Evolutionary conservation across 768 basidiomycete species (phyloP), one percentile per base, ranked within the genome.

Genomic region (Cubamyces sp.): DNA sequence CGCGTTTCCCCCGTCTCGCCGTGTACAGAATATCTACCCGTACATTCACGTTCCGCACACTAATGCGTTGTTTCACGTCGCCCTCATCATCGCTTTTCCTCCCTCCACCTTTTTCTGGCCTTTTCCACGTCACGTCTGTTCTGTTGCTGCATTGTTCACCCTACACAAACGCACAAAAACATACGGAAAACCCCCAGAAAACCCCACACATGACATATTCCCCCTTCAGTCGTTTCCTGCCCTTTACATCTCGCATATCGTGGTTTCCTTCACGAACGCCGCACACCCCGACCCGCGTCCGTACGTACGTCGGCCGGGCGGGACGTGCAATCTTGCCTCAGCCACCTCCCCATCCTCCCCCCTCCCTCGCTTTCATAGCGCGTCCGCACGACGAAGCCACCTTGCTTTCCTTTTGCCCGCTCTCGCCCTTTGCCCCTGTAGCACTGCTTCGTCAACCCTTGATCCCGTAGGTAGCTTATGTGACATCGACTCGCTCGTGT

Each of bases 121-220:
- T 59, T 51, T 62, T 70, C 60, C 61, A 64, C 68, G 64, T 61
- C 61, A 71, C 69, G 64, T 75, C 70, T 70, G 70, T 68, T 70
- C 57, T 58, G 62, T 76, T 76, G 70, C 64, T 71, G 74, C 74
- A 70, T 75, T 77, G 73, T 74, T 73, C 68, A 71, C 74, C 76
- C 76, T 54, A 61, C 59, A 58, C 74, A 77, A 74, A 76, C 71
- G 66, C 68, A 77, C 77, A 84, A 85, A 85, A 84, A 85, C 74
- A 82, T 74, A 72, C 70, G 65, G 69, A 67, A 73, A 71, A 73
- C 54, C 65, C 49, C 65, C 66, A 68, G 71, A 74, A 74, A 74
- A 75, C 74, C 74, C 77, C 75, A 74, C 74, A 70, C 77, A 71
- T 72, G 55, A 62, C 62, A 59, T 62, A 63, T 68, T 73, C 66